Base-by-base conservation (phyloP, 2,329 filamentous ascomycete species). In the Epichloe scottii region DNA sequence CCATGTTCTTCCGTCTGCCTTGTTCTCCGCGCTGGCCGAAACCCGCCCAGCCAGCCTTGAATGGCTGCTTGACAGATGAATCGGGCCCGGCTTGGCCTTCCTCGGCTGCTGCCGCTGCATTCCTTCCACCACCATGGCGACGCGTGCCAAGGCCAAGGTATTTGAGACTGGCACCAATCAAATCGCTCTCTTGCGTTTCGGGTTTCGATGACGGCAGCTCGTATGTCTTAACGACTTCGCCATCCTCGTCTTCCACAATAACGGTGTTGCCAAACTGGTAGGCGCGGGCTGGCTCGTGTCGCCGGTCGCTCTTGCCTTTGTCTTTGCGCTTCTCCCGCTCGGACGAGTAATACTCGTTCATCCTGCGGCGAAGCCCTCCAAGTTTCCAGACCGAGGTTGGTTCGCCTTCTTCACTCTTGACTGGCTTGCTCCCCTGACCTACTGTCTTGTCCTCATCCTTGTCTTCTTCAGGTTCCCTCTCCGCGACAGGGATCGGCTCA, bases 191-290 rank as follows among this genome's bases (percentile, higher is more conserved):
- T 52, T 67, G 70, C 15, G 62, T 62, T 12, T 72, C 70, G 0
- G 58, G 54, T 55, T 75, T 79, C 26, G 78, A 67, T 0, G 75
- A 69, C 1, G 85, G 83, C 30, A 91, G 76, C 56, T 90, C 83
- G 62, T 89, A 90, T 51, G 87, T 82, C 70, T 90, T 90, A 63
- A 94, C 78, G 34, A 94, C 88, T 63, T 94, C 88, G 42, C 87
- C 87, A 58, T 90, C 84, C 64, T 87, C 85, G 55, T 94, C 87
- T 68, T 94, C 87, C 15, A 94, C 85, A 62, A 94, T 91, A 56
- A 94, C 88, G 42, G 78, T 90, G 63, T 88, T 90, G 55, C 88
- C 88, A 61, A 89, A 91, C 57, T 90, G 87, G 63, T 90, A 94
- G 5, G 87, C 87, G 46, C 84, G 74, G n/a, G 88, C 88, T 12